Base-by-base conservation (phyloP, 257 asterid genomes). In the Solanum ossicruentum region DNA sequence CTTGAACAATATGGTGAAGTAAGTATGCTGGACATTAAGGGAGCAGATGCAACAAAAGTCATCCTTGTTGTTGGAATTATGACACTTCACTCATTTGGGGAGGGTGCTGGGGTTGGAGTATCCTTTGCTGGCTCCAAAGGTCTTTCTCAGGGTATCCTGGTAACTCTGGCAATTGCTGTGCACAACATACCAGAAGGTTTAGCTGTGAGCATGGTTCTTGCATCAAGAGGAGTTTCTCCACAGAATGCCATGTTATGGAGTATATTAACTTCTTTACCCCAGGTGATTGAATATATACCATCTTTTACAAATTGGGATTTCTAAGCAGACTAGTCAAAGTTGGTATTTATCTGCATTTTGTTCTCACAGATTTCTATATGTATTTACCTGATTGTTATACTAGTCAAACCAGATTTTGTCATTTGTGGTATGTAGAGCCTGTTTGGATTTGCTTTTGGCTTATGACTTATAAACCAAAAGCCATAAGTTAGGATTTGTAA, bases 1-100 rank as follows among this genome's bases (percentile, higher is more conserved):
- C 97, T 97, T 82, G 99, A 97, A 91, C 98, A 92, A 89, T 97
- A 94, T 84, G 98, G 98, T 54, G 99, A 97, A 91, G 93, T 97
- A 83, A 97, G 98, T 88, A 97, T 97, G 99, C 88, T 97, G 92
- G 99, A 97, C 91, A 94, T 97, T 84, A 97, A 97, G 91, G 99
- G 99, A 88, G 98, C 98, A 54, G 99, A 97, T 47, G 99, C 99
- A 87, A 85, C 98, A 84, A 97, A 97, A 91, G 96, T 89, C 49
- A 92, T 97, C 87, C 98, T 97, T 85, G 98, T 97, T 36, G 97
- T 97, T 84, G 99, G 99, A 41, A 97, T 97, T 78, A 97, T 97
- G 98, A 97, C 98, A 32, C 98, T 97, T 85, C 99, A 97, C 93
- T 97, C 99, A 84, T 94, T 97, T 85, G 99, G 99, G 54, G 99